Conservation (phyloP, 2,329 filamentous ascomycete species). For the Chaetomiaceae sp. region DNA sequence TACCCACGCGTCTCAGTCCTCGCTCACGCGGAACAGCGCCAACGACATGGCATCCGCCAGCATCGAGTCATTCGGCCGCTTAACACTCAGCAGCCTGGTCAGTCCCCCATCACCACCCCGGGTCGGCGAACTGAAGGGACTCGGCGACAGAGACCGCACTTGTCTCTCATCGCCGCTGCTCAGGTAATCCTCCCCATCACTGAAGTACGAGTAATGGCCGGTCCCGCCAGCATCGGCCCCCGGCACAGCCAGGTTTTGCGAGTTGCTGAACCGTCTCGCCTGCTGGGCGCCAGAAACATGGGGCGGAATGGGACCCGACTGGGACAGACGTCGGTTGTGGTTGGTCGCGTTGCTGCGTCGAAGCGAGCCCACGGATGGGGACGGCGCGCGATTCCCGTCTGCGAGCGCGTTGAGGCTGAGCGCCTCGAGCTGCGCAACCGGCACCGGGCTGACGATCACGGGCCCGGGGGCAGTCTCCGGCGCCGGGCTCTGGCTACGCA, state of each 20-base stretch:
- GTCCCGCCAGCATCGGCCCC: not conserved
- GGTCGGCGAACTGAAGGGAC: not conserved
- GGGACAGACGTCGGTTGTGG: not conserved
- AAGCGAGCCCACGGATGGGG: conserved; percentile 3
- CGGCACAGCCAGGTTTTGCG: conserved; percentile 11
- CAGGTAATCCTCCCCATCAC: conserved; percentile 7
- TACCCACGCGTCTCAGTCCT: conserved; percentile 4
- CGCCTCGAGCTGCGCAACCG: not conserved
- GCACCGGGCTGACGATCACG: not conserved
- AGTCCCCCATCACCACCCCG: conserved; percentile 14
- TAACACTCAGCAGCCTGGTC: conserved; percentile 23
- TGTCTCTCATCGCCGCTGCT: conserved; percentile 4
- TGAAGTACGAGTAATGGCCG: not conserved
- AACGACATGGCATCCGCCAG: conserved; percentile 25
- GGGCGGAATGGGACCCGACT: not conserved
- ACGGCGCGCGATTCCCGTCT: not conserved
- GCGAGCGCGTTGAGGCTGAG: not conserved
- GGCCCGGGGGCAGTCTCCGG: not conserved
- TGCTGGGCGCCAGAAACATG: not conserved
- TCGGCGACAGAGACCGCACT: conserved; percentile 7
- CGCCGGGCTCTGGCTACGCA: not conserved
- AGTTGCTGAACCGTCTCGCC: conserved; percentile 8
- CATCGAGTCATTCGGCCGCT: conserved; percentile 18
- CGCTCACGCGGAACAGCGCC: conserved; percentile 22
- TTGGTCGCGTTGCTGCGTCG: conserved; percentile 17